Conservation (phyloP, 1,284 basidiomycete species). For the Pseudozyma hubeiensis region DNA sequence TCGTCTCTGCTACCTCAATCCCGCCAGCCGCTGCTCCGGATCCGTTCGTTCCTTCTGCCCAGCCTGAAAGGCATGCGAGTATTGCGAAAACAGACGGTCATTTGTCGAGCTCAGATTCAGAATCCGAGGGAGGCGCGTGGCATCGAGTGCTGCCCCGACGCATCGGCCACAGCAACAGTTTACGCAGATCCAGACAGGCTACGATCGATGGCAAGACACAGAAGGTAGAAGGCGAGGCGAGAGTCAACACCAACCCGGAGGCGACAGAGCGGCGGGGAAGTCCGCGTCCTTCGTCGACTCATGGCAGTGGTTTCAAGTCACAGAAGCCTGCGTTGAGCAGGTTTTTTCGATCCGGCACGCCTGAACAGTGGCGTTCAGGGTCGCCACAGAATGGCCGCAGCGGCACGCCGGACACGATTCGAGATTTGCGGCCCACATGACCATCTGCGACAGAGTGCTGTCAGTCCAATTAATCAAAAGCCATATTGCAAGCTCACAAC, state of each 20-base stretch:
- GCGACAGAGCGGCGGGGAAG: conserved; percentile 23
- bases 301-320: conserved; percentile 16
- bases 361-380: conserved; percentile 7
- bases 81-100: conserved; percentile 26
- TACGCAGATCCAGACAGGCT: conserved; percentile 26
- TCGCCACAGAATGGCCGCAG: conserved; percentile 20
- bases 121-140: conserved; percentile 51
- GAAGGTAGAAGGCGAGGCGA: conserved; percentile 9
- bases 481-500: too few relatives aligned
- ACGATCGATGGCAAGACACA: conserved; percentile 23
- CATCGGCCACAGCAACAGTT: conserved; percentile 28
- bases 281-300: conserved; percentile 31
- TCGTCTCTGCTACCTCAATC: background rate
- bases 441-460: background rate
- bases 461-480: background rate
- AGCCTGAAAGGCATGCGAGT: conserved; percentile 7
- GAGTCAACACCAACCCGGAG: conserved; percentile 3
- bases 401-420: conserved; percentile 44
- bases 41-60: background rate
- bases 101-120: conserved; percentile 42
- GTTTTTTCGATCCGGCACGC: conserved; percentile 21
- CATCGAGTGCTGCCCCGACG: conserved; percentile 45
- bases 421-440: conserved; percentile 16
- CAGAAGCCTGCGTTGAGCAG: conserved; percentile 20
- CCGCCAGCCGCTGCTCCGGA: conserved; percentile 1